Evolutionary conservation across 306 rosid species (phyloP).

Genomic region (Datisca glomerata): DNA sequence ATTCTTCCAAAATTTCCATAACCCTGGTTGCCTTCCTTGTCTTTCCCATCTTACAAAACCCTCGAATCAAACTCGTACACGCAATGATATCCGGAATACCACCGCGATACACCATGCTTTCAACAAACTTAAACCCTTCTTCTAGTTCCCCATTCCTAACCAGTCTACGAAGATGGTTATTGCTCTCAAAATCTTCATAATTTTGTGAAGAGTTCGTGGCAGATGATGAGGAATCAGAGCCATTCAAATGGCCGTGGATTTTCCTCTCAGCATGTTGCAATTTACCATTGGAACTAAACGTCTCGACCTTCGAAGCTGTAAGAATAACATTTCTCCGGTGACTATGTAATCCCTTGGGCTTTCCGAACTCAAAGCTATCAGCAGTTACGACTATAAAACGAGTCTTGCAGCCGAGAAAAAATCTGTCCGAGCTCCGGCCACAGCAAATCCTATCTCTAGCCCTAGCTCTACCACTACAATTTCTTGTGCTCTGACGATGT

Average conservation of each 20-base stretch:
- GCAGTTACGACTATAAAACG: slow-evolving; percentile 16
- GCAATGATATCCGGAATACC: slow-evolving; percentile 68
- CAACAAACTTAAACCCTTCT: slow-evolving; percentile 50
- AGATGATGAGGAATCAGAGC: slow-evolving; percentile 12
- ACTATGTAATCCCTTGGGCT: slow-evolving; percentile 11
- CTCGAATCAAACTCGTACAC: slow-evolving; percentile 73
- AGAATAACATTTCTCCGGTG: slow-evolving; percentile 18
- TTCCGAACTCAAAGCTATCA: slow-evolving; percentile 13
- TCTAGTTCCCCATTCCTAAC: slow-evolving; percentile 66
- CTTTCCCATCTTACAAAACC: slow-evolving; percentile 53
- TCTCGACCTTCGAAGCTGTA: slow-evolving; percentile 36
- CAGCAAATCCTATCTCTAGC: slow-evolving; percentile 14
- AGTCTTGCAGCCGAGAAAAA: slow-evolving; percentile 22
- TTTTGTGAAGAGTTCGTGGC: slow-evolving; percentile 20
- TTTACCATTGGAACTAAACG: slow-evolving; percentile 36
- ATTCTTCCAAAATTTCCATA: slow-evolving; percentile 58
- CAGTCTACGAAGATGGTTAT: slow-evolving; percentile 38
- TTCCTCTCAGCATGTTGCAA: slow-evolving; percentile 22
- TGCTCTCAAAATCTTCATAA: slow-evolving; percentile 42
- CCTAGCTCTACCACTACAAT: slow-evolving; percentile 16
- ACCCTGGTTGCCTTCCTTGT: slow-evolving; percentile 61
- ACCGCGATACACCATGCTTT: slow-evolving; percentile 46
- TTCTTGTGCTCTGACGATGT: slow-evolving; percentile 16
- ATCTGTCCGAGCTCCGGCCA: slow-evolving; percentile 9
- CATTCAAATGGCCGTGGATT: slow-evolving; percentile 20